Evolutionary conservation across 2,329 filamentous ascomycete genomes (phyloP), one percentile per base, ranked within the genome.

Genomic region (Trichoderma gracile): DNA sequence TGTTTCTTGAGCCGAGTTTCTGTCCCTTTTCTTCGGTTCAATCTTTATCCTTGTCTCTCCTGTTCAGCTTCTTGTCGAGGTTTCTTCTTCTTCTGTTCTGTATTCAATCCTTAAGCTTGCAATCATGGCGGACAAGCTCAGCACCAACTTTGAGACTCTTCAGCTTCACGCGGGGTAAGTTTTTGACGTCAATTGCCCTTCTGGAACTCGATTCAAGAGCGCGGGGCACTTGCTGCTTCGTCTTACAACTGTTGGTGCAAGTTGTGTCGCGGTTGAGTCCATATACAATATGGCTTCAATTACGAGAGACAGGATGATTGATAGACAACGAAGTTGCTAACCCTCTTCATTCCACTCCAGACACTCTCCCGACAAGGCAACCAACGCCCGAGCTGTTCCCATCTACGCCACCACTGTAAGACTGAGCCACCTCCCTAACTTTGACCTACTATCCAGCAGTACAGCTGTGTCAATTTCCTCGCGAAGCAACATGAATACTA

Each of bases 301-400:
- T 15, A 19, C 10, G 15, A 43, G n/a, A 40, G 14, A 25, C 6
- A 3, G 46, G 50, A 27, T 42, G 33, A 9, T 52, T 17, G 5
- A 33, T 15, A 33, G 17, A 19, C 17, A n/a, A 33, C 49, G n/a
- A 12, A 27, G 30, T 25, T 52, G 33, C 64, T 63, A 46, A 65
- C 3, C 33, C 60, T 6, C 50, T 58, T 65, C 67, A 64, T 14
- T 38, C 12, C 67, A n/a, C 40, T 67, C 42, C 71, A 96, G 92
- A 67, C 91, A 96, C 71, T 83, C 88, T 72, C 87, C 91, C 25
- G 95, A 98, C 75, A 80, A 90, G 27, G 77, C 88, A 2, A 97
- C 94, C 67, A 94, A 96, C 66, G 85, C 95, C 27, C 88, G 95
- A 72, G 95, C 94, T 53, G 93, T 97, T 9, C 95, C 95, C 61